Evolutionary conservation across 176 grass and related monocot species (phyloP), one percentile per base, ranked within the genome.

Genomic region (Hyparrhenia diplandra): DNA sequence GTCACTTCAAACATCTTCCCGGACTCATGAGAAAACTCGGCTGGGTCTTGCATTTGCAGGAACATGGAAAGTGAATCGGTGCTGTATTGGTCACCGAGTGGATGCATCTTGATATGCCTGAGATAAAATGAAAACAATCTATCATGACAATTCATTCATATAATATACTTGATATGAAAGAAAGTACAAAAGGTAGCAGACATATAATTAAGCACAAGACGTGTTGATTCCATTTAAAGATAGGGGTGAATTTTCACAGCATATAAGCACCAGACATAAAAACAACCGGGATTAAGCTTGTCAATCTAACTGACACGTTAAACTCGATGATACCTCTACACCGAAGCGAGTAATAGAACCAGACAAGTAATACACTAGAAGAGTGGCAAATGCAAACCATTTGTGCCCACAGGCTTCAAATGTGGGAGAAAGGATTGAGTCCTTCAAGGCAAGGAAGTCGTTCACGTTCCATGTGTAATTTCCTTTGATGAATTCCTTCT

Each of bases 381-480:
- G 1, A 36, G 34, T 69, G 36, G 4, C 70, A 61, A 27, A 61
- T 27, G 24, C 57, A 60, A 75, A 86, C 77, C 84, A 86, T 75
- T 75, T 81, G 5, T 59, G 39, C 46, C 71, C 62, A 0, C 77
- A 35, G 29, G 68, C 71, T 81, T 74, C 37, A 59, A 86, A 86
- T 67, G 27, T 10, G 14, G 62, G 51, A 69, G 85, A 87, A 87
- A 0, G 1, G 77, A 86, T 25, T 2, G 16, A 2, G 37, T 12
- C 8, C 59, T 67, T 66, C 45, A 14, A 32, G 63, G 57, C 37
- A 60, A 43, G 47, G 28, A 75, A 81, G 25, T 75, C 61, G n/a
- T 75, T 60, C 3, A 80, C 14, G 47, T 37, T 81, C 85, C 77
- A 86, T n/a, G 70, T 81, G 35, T 86, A 86, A 13, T 47, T 68